Evolutionary conservation across 75 land plant genomes (phyloP).

Genomic region (Sequoia sempervirens): DNA sequence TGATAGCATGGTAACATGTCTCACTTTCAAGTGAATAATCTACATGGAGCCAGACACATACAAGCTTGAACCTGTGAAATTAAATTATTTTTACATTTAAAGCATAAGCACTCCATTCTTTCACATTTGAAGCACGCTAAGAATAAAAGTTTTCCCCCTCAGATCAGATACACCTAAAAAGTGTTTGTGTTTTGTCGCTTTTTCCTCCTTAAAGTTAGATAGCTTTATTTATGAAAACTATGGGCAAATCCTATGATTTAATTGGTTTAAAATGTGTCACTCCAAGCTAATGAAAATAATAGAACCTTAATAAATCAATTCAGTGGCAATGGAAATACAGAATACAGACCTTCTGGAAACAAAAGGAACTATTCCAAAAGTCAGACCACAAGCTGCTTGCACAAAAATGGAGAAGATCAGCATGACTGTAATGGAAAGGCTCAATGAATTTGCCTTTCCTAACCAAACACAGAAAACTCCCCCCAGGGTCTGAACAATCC

Average conservation of each 20-base stretch:
- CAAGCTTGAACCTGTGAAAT: background rate
- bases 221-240: background rate
- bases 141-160: conserved; percentile 1
- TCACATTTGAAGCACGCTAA: too few species aligned
- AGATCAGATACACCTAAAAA: background rate
- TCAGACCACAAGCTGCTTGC: conserved; percentile 79
- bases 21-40: background rate
- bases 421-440: conserved; percentile 52
- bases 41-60: background rate
- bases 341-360: conserved; percentile 43
- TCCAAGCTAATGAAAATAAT: too few species aligned
- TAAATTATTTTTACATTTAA: too few species aligned
- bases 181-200: too few species aligned
- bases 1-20: background rate
- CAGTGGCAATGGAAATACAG: background rate
- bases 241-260: background rate
- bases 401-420: conserved; percentile 70
- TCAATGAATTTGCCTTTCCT: conserved; percentile 41
- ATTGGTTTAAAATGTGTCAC: background rate
- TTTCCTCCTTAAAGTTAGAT: too few species aligned
- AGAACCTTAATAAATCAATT: conserved; percentile 12
- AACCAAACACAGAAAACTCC: conserved; percentile 63
- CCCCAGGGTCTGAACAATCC: conserved; percentile 71
- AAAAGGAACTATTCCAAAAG: conserved; percentile 81
- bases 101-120: too few species aligned